Conservation (phyloP, 2,329 filamentous ascomycete species). For the Neonectria hederae region DNA sequence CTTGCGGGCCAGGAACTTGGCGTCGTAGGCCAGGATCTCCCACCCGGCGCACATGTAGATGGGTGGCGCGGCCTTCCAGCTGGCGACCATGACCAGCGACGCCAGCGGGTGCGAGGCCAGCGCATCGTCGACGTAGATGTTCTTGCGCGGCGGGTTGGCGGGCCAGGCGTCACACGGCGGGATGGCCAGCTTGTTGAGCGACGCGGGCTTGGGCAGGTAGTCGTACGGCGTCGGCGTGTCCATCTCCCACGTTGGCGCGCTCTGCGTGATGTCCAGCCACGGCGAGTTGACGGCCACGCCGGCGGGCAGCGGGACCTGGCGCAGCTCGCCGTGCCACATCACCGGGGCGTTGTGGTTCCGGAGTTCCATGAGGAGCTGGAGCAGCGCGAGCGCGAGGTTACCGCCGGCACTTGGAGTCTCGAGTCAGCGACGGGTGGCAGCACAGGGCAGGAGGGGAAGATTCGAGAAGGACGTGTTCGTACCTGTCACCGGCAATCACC, state of each 20-base stretch:
- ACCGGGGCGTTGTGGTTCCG: slow-evolving; percentile 57
- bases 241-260: slow-evolving; percentile 47
- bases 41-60: slow-evolving; percentile 75
- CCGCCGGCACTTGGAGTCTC: slow-evolving; percentile 70
- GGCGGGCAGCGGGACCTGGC: slow-evolving; percentile 72
- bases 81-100: slow-evolving; percentile 64
- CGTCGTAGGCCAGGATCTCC: slow-evolving; percentile 77
- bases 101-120: slow-evolving; percentile 73
- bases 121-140: slow-evolving; percentile 64
- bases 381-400: slow-evolving; percentile 72
- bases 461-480: slow-evolving; percentile 23
- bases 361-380: slow-evolving; percentile 75
- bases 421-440: no score
- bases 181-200: slow-evolving; percentile 40
- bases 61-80: slow-evolving; percentile 72
- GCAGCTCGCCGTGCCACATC: slow-evolving; percentile 67
- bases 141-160: slow-evolving; percentile 59
- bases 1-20: slow-evolving; percentile 65
- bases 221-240: slow-evolving; percentile 45
- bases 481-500: slow-evolving; percentile 77
- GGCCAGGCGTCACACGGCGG: slow-evolving; percentile 67
- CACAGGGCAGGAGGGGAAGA: neutral
- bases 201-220: slow-evolving; percentile 61
- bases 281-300: slow-evolving; percentile 71
- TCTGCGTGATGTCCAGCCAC: slow-evolving; percentile 77